These are phyloP conservation scores for Ambispora gerdemannii DNA, from an alignment of 192 early-diverging fungal genomes.

Conservation along the genomic window DNA sequence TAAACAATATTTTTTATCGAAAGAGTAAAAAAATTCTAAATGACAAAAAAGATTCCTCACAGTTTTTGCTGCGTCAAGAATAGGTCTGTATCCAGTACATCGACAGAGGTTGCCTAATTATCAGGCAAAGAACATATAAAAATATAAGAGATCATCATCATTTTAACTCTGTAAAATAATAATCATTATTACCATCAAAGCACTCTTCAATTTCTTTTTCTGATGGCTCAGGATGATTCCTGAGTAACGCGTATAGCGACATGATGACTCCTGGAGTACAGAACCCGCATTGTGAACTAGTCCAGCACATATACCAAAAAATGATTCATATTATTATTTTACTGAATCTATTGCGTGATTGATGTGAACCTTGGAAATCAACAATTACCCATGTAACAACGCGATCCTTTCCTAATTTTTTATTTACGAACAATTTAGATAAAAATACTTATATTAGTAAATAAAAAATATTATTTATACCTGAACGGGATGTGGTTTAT, in stretches of 20 bases:
- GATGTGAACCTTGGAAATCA: too few species aligned
- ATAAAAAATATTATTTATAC: slow-evolving; percentile 52
- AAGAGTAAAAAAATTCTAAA: too few species aligned
- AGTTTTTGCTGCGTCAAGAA: slow-evolving; percentile 81
- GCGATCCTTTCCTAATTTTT: slow-evolving; percentile 31
- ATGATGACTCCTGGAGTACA: slow-evolving; percentile 90
- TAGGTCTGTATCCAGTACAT: slow-evolving; percentile 87
- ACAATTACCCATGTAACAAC: slow-evolving; percentile 21
- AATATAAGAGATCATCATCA: background rate
- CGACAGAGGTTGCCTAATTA: slow-evolving; percentile 69
- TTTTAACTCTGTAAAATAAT: background rate
- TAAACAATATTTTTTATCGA: too few species aligned
- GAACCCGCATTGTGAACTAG: slow-evolving; percentile 83
- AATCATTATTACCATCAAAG: slow-evolving; percentile 63
- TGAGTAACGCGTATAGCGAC: slow-evolving; percentile 75
- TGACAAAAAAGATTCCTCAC: slow-evolving; percentile 29
- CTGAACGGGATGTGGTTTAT: slow-evolving; percentile 73
- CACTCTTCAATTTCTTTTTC: slow-evolving; percentile 76
- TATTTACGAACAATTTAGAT: too few species aligned
- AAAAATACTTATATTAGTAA: too few species aligned
- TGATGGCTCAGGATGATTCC: slow-evolving; percentile 64
- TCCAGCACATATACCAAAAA: too few species aligned
- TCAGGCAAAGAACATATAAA: background rate
- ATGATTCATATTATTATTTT: too few species aligned
- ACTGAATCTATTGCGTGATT: too few species aligned